Conservation (phyloP, 1,284 basidiomycete genomes). For the Papiliotrema terrestris region DNA sequence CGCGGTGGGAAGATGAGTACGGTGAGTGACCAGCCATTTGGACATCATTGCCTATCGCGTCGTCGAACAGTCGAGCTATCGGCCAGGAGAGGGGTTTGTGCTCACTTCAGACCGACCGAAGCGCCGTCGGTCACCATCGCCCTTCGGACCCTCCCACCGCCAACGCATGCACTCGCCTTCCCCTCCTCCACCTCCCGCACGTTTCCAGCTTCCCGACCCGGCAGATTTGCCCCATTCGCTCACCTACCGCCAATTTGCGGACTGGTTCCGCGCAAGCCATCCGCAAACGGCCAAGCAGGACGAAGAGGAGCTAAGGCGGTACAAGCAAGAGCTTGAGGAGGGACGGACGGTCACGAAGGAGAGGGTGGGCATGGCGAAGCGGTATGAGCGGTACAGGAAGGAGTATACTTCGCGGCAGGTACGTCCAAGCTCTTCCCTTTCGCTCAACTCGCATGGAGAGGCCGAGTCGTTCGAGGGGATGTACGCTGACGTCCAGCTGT, state of each 20-base stretch:
- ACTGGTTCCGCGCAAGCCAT: slow-evolving; percentile 80
- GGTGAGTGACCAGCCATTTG: too few species aligned
- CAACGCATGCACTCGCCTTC: slow-evolving; percentile 31
- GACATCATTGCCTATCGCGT: too few species aligned
- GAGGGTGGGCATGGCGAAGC: slow-evolving; percentile 57
- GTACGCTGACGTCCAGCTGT: slow-evolving; percentile 51
- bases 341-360: slow-evolving; percentile 41
- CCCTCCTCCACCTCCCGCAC: slow-evolving; percentile 15
- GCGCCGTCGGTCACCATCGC: slow-evolving; percentile 77
- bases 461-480: not conserved
- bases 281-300: slow-evolving; percentile 61
- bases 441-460: too few species aligned
- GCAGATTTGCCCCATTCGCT: slow-evolving; percentile 77
- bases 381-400: slow-evolving; percentile 89
- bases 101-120: slow-evolving; percentile 56
- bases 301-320: slow-evolving; percentile 35
- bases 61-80: too few species aligned
- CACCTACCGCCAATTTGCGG: slow-evolving; percentile 76
- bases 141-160: slow-evolving; percentile 58
- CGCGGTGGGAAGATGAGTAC: slow-evolving; percentile 37
- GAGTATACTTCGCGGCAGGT: slow-evolving; percentile 81
- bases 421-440: not conserved
- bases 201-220: slow-evolving; percentile 56
- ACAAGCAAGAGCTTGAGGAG: slow-evolving; percentile 11
- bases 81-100: not conserved